phyloP scores from a whole-genome alignment of 768 basidiomycete genomes.

The Exidia glandulosa region DNA sequence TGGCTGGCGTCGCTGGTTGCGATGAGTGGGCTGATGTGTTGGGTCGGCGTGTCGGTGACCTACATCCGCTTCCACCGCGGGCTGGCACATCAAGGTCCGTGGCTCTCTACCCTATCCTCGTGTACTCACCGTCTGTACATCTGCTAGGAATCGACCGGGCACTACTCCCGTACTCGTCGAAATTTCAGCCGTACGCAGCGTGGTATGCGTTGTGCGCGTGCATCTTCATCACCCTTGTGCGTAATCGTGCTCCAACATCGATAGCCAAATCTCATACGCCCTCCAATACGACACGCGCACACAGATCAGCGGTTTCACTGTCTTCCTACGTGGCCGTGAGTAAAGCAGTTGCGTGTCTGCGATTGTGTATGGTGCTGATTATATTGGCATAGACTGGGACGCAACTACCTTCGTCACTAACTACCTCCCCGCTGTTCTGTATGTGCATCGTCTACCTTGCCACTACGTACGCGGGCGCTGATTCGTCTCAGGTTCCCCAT shows the following conservation, averaged over 20 bases:
- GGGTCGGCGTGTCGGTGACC: constrained; percentile 26
- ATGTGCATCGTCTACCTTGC: too few species aligned
- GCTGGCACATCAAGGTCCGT: neutral
- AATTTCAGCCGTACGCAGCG: constrained; percentile 59
- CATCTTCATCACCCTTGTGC: neutral
- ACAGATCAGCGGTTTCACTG: neutral
- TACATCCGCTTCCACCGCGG: constrained; percentile 27
- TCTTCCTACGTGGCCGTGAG: neutral
- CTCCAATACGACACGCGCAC: neutral
- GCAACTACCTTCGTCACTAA: neutral
- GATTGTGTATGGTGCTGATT: neutral
- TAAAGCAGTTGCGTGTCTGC: too few species aligned
- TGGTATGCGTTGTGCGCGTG: constrained; percentile 31
- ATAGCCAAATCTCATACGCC: neutral
- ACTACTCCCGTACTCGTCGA: constrained; percentile 34
- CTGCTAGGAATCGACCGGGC: constrained; percentile 29
- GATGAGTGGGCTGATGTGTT: constrained; percentile 19
- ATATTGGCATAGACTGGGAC: neutral
- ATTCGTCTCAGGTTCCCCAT: neutral
- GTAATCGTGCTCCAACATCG: neutral
- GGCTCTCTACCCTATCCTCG: neutral
- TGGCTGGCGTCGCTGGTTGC: constrained; percentile 1
- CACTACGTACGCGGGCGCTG: neutral
- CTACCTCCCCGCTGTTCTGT: neutral
- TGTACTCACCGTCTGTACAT: too few species aligned